Evolutionary conservation across 768 basidiomycete species (phyloP), one percentile per base, ranked within the genome.

Genomic region (Auricularia sp.): DNA sequence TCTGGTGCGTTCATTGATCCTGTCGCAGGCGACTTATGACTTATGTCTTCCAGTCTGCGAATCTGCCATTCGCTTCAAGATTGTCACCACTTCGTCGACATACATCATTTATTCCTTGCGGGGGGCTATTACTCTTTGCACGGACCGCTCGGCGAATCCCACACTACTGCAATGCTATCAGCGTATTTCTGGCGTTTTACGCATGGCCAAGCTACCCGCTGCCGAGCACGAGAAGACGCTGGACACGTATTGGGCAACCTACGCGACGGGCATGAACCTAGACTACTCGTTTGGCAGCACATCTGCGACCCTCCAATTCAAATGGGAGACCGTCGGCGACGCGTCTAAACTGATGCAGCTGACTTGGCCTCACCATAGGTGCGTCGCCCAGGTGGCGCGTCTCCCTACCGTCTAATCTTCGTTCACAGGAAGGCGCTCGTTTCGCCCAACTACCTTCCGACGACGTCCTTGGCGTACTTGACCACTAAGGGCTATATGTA

Each of bases 281-380:
- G 73, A 74, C 59, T 76, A 76, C 65, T 65, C 69, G 21, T 72
- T 76, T 62, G 72, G 73, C 33, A 64, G 73, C 54, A 69, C 62
- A 1, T 18, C 18, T 3, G 71, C 73, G n/a, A 72, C 67, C 11
- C 70, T 76, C 63, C 68, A 67, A 42, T 76, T 76, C 68, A 74
- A 72, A 3, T 76, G 74, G 74, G 66, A 66, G n/a, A 71, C 73
- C 11, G 65, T 65, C 35, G 75, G 75, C 33, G 36, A 61, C 33
- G 66, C 74, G 10, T 67, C 67, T 0, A 66, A 75, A 7, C 70
- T 75, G 42, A 67, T 76, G 23, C 70, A 74, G 68, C 68, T 76
- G 33, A 74, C 73, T 44, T 76, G 73, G 72, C 74, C 75, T 23
- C 75, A 76, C 61, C 75, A 76, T 64, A 67, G 75, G 74, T 73